Conservation (phyloP, 371 early-diverging fungal genomes). For the Dichotomocladium elegans region DNA sequence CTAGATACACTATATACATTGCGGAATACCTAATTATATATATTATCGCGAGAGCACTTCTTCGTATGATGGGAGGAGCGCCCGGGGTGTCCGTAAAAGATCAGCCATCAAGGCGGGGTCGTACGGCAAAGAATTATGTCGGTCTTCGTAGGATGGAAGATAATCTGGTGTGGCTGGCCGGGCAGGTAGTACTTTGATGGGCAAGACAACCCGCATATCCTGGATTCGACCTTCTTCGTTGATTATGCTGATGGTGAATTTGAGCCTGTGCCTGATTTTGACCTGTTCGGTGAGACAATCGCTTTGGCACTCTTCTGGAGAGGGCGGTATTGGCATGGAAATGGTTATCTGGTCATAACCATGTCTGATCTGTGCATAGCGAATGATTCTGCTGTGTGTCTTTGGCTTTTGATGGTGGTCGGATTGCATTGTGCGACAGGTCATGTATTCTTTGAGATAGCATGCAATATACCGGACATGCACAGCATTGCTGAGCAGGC, state of each 20-base stretch:
- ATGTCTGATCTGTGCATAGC: constrained; percentile 2
- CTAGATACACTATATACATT: too few species aligned
- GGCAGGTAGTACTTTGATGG: constrained; percentile 13
- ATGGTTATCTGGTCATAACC: not conserved
- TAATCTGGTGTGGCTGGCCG: not conserved
- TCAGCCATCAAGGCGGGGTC: constrained; percentile 22
- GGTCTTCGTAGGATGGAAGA: constrained; percentile 33
- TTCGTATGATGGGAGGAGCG: constrained; percentile 17
- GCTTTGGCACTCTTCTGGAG: constrained; percentile 16
- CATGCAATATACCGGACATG: constrained; percentile 28
- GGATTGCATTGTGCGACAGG: constrained; percentile 15
- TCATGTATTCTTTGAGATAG: constrained; percentile 35
- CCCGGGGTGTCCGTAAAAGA: constrained; percentile 13
- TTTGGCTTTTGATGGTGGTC: not conserved
- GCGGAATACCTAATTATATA: too few species aligned
- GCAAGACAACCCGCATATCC: constrained; percentile 28
- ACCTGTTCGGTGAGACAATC: constrained; percentile 27
- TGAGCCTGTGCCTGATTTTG: constrained; percentile 30
- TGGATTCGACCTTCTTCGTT: constrained; percentile 31
- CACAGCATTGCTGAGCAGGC: constrained; percentile 16
- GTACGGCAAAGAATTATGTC: constrained; percentile 22
- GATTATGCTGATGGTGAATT: constrained; percentile 25
- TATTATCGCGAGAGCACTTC: too few species aligned
- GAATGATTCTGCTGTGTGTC: constrained; percentile 2
- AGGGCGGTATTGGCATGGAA: constrained; percentile 13